Evolutionary conservation across 2,329 filamentous ascomycete genomes (phyloP).

Genomic region (Colletotrichum gigasporum): DNA sequence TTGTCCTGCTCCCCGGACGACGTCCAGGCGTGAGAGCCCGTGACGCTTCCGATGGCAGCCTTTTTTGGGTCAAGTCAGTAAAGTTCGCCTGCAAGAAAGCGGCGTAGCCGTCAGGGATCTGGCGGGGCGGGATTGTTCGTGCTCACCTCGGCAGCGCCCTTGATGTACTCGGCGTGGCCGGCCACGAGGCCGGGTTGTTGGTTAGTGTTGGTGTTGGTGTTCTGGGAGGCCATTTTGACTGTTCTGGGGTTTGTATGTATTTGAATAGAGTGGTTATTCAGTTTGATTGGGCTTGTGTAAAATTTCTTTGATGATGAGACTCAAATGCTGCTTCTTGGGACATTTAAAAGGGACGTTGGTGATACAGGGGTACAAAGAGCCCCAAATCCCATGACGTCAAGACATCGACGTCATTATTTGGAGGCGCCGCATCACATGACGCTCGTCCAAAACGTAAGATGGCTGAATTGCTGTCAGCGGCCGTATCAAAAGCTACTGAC

Average conservation of each 20-base stretch:
- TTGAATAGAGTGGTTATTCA: not conserved
- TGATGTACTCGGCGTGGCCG: slow-evolving; percentile 74
- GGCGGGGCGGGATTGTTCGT: no score
- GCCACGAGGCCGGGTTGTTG: slow-evolving; percentile 68
- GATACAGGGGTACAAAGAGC: not conserved
- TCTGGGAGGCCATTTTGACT: slow-evolving; percentile 18
- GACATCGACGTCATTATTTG: slow-evolving; percentile 18
- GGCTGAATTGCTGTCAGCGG: not conserved
- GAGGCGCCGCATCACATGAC: slow-evolving; percentile 23
- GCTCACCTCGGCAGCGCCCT: slow-evolving; percentile 72
- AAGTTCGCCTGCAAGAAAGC: accelerated
- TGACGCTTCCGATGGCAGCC: slow-evolving; percentile 69
- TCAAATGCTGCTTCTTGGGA: not conserved
- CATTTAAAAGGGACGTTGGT: slow-evolving; percentile 3
- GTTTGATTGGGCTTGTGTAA: no score
- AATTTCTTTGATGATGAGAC: accelerated
- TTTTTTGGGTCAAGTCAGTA: slow-evolving; percentile 43
- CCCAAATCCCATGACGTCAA: slow-evolving; percentile 24
- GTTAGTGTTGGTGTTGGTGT: slow-evolving; percentile 41
- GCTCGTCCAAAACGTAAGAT: not conserved
- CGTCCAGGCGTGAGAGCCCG: slow-evolving; percentile 71
- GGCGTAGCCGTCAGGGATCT: not conserved
- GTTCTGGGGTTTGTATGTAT: not conserved
- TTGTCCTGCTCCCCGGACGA: slow-evolving; percentile 72
- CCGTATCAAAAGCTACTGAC: not conserved